These are phyloP conservation scores for Botryosphaeria dothidea DNA, from an alignment of 2,329 filamentous ascomycete species.

Conservation along the genomic window DNA sequence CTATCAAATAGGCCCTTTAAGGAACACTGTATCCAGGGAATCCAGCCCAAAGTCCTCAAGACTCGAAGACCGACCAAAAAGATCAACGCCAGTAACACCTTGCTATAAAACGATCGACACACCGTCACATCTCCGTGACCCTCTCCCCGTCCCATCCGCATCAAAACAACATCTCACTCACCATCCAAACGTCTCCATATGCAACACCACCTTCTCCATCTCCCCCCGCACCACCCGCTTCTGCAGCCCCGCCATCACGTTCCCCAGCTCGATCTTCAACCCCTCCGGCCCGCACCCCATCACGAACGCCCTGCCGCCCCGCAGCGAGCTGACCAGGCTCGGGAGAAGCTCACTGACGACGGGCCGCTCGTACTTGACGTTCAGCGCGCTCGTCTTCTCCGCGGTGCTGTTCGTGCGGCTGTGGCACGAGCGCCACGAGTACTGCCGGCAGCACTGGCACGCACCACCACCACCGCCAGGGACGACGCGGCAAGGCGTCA, in stretches of 20 bases:
- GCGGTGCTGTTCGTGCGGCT: not conserved
- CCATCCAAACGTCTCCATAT: constrained; percentile 29
- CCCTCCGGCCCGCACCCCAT: constrained; percentile 8
- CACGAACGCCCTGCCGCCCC: not conserved
- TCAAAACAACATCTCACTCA: not conserved
- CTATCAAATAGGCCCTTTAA: no score
- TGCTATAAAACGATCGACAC: no score
- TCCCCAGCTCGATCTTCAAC: not conserved
- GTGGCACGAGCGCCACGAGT: not conserved
- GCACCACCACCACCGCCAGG: not conserved
- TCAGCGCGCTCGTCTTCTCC: constrained; percentile 1
- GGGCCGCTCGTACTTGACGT: constrained; percentile 9
- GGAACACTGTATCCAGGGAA: no score
- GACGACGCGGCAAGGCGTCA: not conserved
- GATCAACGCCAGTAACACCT: no score
- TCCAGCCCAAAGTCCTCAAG: no score
- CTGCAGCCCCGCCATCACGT: not conserved
- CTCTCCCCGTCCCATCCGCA: not conserved
- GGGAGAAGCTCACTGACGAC: constrained; percentile 20
- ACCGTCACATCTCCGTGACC: no score
- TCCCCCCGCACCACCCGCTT: not conserved
- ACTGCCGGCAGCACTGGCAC: not conserved
- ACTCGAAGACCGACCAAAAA: no score
- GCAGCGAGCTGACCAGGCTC: constrained; percentile 11
- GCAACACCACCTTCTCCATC: not conserved